These are phyloP conservation scores for Fusarium circinatum DNA, from an alignment of 2,329 filamentous ascomycete species.

Conservation along the genomic window DNA sequence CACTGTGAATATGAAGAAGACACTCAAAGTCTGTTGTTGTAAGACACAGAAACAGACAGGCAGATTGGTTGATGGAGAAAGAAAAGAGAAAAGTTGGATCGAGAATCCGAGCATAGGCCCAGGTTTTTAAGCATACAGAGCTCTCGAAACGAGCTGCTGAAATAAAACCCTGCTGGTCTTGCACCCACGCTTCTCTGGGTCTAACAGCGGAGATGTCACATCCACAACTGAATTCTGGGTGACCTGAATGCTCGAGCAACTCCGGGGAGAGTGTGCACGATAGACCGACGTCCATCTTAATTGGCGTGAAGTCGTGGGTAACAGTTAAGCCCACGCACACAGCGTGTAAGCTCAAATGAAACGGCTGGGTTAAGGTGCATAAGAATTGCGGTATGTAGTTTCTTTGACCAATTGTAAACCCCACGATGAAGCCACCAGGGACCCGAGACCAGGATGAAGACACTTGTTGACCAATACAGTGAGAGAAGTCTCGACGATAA, in stretches of 20 bases:
- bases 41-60: background rate
- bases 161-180: constrained; percentile 9
- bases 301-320: constrained; percentile 16
- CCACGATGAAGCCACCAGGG: constrained; percentile 6
- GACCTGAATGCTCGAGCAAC: background rate
- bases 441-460: constrained; percentile 16
- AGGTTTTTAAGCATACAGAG: constrained; percentile 19
- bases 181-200: constrained; percentile 33
- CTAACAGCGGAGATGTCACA: constrained; percentile 27
- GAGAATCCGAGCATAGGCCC: background rate
- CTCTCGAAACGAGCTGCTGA: constrained; percentile 9
- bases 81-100: background rate
- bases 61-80: background rate
- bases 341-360: constrained; percentile 19
- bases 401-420: constrained; percentile 29
- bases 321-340: constrained; percentile 13
- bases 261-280: background rate
- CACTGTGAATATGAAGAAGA: background rate
- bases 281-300: constrained; percentile 11
- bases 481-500: constrained; percentile 13
- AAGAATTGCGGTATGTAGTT: constrained; percentile 25
- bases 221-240: constrained; percentile 8
- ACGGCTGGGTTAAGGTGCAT: background rate
- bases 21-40: background rate
- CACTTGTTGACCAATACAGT: constrained; percentile 31